Evolutionary conservation across 1,284 basidiomycete genomes (phyloP).

Genomic region (Lentinula novae-zelandiae): DNA sequence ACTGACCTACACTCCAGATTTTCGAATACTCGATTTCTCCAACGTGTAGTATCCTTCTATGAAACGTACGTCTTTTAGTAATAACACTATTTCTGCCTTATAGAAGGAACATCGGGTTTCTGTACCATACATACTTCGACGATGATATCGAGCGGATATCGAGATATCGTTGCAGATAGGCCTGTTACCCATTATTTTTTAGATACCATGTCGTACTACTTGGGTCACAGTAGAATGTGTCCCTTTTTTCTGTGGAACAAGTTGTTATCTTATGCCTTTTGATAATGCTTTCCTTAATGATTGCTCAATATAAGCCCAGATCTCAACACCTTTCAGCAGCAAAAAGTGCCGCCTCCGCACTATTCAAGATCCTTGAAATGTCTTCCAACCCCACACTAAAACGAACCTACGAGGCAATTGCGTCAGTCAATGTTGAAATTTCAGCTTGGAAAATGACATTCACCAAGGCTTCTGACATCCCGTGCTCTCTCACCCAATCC

Average conservation of each 20-base stretch:
- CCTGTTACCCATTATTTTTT: slow-evolving; percentile 6
- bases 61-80: slow-evolving; percentile 1
- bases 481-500: slow-evolving; percentile 56
- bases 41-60: background rate
- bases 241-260: slow-evolving; percentile 3
- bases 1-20: background rate
- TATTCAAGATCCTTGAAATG: slow-evolving; percentile 1
- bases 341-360: background rate
- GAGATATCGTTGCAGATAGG: background rate
- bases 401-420: background rate
- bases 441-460: slow-evolving; percentile 28
- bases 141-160: background rate
- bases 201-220: slow-evolving; percentile 5
- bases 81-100: background rate
- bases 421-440: background rate
- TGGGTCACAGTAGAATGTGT: slow-evolving; percentile 6
- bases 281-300: background rate
- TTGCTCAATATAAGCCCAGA: no score
- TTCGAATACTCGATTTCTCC: background rate
- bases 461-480: slow-evolving; percentile 52
- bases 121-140: background rate
- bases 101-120: slow-evolving; percentile 8
- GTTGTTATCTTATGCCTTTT: slow-evolving; percentile 1
- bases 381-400: slow-evolving; percentile 6
- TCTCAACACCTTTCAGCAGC: slow-evolving; percentile 3